These are phyloP conservation scores for Penicillium freii DNA, from an alignment of 2,329 filamentous ascomycete species.

Conservation along the genomic window DNA sequence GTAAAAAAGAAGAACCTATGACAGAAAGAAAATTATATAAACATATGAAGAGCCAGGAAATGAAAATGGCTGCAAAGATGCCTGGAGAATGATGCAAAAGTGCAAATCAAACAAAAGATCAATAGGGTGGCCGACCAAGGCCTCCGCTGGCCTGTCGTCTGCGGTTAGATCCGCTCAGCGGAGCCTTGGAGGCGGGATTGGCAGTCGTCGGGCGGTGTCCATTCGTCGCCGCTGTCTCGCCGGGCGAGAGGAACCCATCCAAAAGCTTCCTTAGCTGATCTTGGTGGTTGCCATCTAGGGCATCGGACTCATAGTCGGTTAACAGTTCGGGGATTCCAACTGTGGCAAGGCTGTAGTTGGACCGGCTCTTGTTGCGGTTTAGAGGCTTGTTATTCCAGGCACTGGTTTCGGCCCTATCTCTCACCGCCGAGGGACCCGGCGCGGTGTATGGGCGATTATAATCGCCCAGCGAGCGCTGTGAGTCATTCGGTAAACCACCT, in stretches of 20 bases:
- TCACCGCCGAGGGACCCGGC: conserved; percentile 26
- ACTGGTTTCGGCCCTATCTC: conserved; percentile 21
- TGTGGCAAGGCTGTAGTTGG: conserved; percentile 30
- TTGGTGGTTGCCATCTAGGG: conserved; percentile 23
- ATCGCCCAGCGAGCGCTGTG: conserved; percentile 31
- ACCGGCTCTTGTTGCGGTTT: conserved; percentile 36
- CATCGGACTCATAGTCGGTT: conserved; percentile 11
- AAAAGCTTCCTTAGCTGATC: conserved; percentile 40
- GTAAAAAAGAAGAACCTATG: not conserved
- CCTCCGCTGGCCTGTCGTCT: conserved; percentile 29
- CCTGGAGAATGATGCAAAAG: conserved; percentile 7
- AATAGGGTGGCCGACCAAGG: conserved; percentile 38
- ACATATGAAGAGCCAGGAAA: conserved; percentile 19
- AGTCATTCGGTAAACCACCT: conserved; percentile 43
- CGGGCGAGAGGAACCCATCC: conserved; percentile 36
- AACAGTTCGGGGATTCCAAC: conserved; percentile 18
- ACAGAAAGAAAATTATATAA: conserved; percentile 15
- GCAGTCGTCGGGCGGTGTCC: conserved; percentile 17
- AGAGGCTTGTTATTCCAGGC: conserved; percentile 28
- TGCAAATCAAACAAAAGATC: conserved; percentile 9
- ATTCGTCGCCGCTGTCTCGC: conserved; percentile 20
- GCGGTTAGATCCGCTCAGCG: conserved; percentile 11
- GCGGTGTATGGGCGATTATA: conserved; percentile 35
- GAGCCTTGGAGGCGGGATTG: conserved; percentile 7
- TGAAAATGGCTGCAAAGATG: conserved; percentile 1